Percentiles rank a stretch among this genome's conserved stretches.
phyloP scores from a whole-genome alignment of 345 rosid species.

The Populus pruinosa region DNA sequence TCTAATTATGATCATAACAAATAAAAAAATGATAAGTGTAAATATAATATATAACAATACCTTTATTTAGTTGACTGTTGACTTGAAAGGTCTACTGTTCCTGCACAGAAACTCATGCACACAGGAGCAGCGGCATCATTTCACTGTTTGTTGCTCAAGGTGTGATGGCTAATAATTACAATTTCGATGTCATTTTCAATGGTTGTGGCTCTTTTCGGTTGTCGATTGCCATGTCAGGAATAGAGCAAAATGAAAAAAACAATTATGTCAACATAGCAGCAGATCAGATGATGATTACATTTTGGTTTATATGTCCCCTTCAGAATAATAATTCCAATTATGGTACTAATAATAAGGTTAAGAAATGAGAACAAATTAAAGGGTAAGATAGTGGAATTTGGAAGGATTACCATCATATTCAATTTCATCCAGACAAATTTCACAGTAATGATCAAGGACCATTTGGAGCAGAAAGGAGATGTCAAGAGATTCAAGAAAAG shows the following conservation, averaged over 20 bases:
- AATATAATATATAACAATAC: neutral
- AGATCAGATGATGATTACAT: conserved; percentile 43
- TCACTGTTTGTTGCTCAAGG: conserved; percentile 41
- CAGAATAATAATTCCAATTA: conserved; percentile 51
- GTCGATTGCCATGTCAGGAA: conserved; percentile 28
- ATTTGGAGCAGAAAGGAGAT: conserved; percentile 1
- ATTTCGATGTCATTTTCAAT: conserved; percentile 28
- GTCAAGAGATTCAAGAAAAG: neutral
- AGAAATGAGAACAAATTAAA: conserved; percentile 38
- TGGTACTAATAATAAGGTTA: conserved; percentile 44
- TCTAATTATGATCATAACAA: neutral
- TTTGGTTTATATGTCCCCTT: conserved; percentile 69
- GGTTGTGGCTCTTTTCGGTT: conserved; percentile 31
- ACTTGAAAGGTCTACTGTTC: conserved; percentile 39
- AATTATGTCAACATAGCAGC: conserved; percentile 25
- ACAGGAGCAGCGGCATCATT: conserved; percentile 30
- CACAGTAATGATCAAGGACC: conserved; percentile 11
- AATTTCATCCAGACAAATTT: conserved; percentile 14
- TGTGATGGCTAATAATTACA: conserved; percentile 48
- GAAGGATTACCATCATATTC: conserved; percentile 32
- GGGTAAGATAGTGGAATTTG: conserved; percentile 33
- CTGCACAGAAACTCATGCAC: conserved; percentile 46
- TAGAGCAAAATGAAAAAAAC: neutral
- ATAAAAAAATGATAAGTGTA: neutral
- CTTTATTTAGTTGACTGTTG: conserved; percentile 30